Base-by-base conservation (phyloP, 2,329 filamentous ascomycete genomes). In the Epichloe sp. region DNA sequence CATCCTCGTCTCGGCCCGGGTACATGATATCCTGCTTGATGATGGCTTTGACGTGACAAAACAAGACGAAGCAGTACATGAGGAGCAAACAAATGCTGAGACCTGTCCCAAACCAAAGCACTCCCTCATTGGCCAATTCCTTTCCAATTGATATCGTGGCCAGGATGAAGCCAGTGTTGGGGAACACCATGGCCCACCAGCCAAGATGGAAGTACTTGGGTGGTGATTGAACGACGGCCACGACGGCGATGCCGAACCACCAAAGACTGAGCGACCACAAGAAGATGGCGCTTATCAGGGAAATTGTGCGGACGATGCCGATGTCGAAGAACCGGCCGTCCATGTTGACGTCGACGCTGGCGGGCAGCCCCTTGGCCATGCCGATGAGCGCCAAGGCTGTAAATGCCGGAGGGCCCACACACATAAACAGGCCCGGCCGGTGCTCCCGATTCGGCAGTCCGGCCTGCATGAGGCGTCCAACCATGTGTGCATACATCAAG, bases 401-500 rank as follows among this genome's bases (percentile, higher is more conserved):
- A 68, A 86, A 88, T 1, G 81, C 76, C 0, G 83, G 83, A 1
- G 85, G 83, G 0, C 85, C 85, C n/a, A 87, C 84, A 53, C 81
- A 83, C 70, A 88, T 86, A 69, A 86, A 88, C 62, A 88, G 77
- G 0, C 79, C 83, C 0, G 84, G 80, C 48, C 84, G 71, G 54
- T 83, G 80, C 59, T 85, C 80, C 7, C 64, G 51, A 46, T 64
- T 56, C 0, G 83, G 83, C 15, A 86, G 73, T 1, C 83, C 75
- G 1, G 74, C 72, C 56, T 80, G 75, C 79, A 88, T 84, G n/a
- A 88, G 71, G 5, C 85, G 76, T 42, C 80, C 81, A 51, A 87
- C 77, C 72, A 85, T 86, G 62, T 83, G 78, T 0, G 83, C 73
- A 60, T 86, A 86, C 81, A 88, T 86, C 66, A 86, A 75, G 49